Conservation (phyloP, 495 filamentous ascomycete species). For the Chaetomium tenue region DNA sequence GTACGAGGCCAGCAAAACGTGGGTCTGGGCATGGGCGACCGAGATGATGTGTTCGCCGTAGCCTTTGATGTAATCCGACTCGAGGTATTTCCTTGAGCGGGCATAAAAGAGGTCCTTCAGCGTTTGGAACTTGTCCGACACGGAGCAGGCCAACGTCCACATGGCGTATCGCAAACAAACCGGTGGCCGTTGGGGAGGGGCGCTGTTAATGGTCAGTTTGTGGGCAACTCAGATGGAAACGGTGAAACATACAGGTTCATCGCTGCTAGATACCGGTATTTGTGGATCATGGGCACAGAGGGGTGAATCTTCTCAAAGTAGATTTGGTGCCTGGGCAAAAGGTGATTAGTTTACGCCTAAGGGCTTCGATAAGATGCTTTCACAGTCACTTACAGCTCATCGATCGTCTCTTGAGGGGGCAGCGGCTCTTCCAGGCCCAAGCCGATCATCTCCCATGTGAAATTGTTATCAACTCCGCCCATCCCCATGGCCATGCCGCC, state of each 20-base stretch:
- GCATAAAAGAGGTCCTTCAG: slow-evolving; percentile 84
- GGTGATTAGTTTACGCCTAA: slow-evolving; percentile 1
- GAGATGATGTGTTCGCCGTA: slow-evolving; percentile 85
- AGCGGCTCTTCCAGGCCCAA: slow-evolving; percentile 90
- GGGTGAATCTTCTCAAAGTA: slow-evolving; percentile 91
- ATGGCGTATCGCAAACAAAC: slow-evolving; percentile 89
- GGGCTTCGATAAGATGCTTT: background rate
- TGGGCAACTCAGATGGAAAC: background rate
- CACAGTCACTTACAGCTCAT: slow-evolving; percentile 69
- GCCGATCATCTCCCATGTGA: slow-evolving; percentile 90
- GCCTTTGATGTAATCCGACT: slow-evolving; percentile 87
- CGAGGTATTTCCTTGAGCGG: slow-evolving; percentile 82
- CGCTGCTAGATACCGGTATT: slow-evolving; percentile 75
- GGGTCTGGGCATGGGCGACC: slow-evolving; percentile 77
- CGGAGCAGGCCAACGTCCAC: slow-evolving; percentile 83
- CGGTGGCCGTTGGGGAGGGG: slow-evolving; percentile 81
- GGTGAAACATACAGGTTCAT: slow-evolving; percentile 63
- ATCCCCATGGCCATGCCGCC: slow-evolving; percentile 47
- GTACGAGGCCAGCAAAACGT: slow-evolving; percentile 74
- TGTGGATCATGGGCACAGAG: slow-evolving; percentile 83
- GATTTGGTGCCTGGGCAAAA: slow-evolving; percentile 62
- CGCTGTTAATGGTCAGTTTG: slow-evolving; percentile 41
- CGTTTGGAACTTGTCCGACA: slow-evolving; percentile 73
- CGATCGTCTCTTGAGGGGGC: slow-evolving; percentile 80
- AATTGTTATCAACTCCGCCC: slow-evolving; percentile 49